These are phyloP conservation scores for Solanum hybrid DNA, from an alignment of 305 asterid genomes.

Conservation along the genomic window DNA sequence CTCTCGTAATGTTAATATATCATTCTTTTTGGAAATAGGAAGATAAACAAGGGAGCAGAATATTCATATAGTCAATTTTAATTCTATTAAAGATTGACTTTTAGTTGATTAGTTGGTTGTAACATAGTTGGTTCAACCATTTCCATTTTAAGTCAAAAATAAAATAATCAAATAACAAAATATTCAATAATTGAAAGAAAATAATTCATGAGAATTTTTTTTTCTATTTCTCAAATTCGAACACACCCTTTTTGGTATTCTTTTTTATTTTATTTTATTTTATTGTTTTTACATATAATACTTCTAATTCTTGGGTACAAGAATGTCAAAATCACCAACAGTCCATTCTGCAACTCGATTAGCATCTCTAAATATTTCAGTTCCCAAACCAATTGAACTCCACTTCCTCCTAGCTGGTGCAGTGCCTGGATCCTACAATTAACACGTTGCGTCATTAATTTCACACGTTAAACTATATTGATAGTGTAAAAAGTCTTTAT, in stretches of 20 bases:
- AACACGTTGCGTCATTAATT: not conserved
- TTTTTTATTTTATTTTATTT: not conserved
- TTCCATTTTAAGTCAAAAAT: not conserved
- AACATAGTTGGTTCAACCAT: not conserved
- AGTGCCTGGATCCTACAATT: conserved; percentile 60
- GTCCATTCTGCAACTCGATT: conserved; percentile 75
- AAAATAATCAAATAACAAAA: not conserved
- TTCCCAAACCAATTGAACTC: conserved; percentile 64
- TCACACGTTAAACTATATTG: not conserved
- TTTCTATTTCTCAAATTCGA: not conserved
- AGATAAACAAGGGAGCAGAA: not conserved
- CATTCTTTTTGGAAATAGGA: no score
- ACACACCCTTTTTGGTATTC: not conserved
- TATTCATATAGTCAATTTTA: not conserved
- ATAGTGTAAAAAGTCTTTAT: not conserved
- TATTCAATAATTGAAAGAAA: not conserved
- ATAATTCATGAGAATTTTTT: not conserved
- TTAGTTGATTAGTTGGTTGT: not conserved
- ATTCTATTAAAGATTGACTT: not conserved
- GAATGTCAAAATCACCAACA: conserved; percentile 57
- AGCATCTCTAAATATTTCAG: conserved; percentile 53
- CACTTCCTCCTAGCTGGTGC: conserved; percentile 54
- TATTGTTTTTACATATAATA: not conserved
- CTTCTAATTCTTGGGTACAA: conserved; percentile 22
- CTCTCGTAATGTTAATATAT: no score